phyloP scores from a whole-genome alignment of 139 green algal genomes.

The Volvox africanus region DNA sequence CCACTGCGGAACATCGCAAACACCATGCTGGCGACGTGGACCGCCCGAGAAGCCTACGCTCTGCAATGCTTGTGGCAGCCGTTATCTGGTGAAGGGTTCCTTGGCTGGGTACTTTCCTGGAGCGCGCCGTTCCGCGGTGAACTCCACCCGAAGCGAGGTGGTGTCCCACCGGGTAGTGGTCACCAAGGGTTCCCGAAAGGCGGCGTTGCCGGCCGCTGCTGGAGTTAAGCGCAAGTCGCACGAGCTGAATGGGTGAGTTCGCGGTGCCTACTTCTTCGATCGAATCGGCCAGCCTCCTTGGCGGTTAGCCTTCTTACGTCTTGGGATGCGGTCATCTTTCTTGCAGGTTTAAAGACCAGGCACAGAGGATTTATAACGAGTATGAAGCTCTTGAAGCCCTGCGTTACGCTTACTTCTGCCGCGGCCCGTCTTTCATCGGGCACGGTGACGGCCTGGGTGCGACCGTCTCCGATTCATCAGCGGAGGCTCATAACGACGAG shows the following conservation, averaged over 20 bases:
- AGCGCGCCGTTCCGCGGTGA: background rate
- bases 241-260: slow-evolving; percentile 6
- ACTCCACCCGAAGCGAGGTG: background rate
- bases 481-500: background rate
- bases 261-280: background rate
- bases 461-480: slow-evolving; percentile 28
- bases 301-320: slow-evolving; percentile 1
- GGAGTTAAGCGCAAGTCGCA: slow-evolving; percentile 27
- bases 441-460: background rate
- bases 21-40: slow-evolving; percentile 43
- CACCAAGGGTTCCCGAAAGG: slow-evolving; percentile 2
- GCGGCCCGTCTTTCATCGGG: background rate
- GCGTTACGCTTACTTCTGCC: slow-evolving; percentile 3
- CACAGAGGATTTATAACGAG: slow-evolving; percentile 13
- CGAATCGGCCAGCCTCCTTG: slow-evolving; percentile 11
- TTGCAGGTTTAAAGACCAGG: background rate
- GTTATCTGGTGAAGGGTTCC: slow-evolving; percentile 52
- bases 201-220: background rate
- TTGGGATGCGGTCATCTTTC: background rate
- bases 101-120: slow-evolving; percentile 51
- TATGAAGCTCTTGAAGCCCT: slow-evolving; percentile 30
- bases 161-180: background rate
- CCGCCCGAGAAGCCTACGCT: slow-evolving; percentile 57
- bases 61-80: slow-evolving; percentile 60
- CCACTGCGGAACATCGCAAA: slow-evolving; percentile 21